Conservation (phyloP, 2,329 filamentous ascomycete genomes). For the Trichophyton verrucosum region DNA sequence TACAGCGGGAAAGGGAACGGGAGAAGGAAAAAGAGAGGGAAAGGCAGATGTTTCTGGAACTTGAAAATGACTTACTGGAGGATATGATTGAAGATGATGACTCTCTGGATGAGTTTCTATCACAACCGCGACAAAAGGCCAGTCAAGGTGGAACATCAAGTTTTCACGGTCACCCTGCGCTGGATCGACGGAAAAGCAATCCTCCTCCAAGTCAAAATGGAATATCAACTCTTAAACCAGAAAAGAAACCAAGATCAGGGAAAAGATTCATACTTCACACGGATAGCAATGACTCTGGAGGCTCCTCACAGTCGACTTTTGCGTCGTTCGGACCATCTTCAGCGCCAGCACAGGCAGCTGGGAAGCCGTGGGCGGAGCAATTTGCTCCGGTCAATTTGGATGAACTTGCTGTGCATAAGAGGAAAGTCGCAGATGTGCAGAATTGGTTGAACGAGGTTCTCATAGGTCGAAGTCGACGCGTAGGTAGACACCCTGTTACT, state of each 20-base stretch:
- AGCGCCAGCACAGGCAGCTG: neutral
- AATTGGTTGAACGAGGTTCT: constrained; percentile 70
- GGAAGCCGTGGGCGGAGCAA: constrained; percentile 72
- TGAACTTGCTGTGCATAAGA: constrained; percentile 89
- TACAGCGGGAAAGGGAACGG: constrained; percentile 9
- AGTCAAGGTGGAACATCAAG: neutral
- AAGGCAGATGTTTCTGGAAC: constrained; percentile 17
- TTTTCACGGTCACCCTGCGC: neutral
- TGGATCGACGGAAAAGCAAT: constrained; percentile 9
- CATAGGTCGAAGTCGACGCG: constrained; percentile 38
- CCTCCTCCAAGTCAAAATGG: constrained; percentile 9
- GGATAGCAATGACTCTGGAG: neutral
- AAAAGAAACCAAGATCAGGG: constrained; percentile 10
- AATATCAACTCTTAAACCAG: constrained; percentile 5
- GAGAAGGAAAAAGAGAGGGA: constrained; percentile 19
- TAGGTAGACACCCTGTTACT: constrained; percentile 16
- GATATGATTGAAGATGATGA: constrained; percentile 20
- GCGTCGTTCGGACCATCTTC: neutral
- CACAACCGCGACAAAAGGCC: neutral
- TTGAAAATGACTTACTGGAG: constrained; percentile 27
- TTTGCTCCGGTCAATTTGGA: constrained; percentile 64
- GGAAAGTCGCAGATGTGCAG: constrained; percentile 76
- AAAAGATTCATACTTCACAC: constrained; percentile 22
- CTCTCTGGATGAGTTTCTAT: neutral
- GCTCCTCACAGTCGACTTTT: neutral